Evolutionary conservation across 257 asterid genomes (phyloP).

Genomic region (Echium plantagineum): DNA sequence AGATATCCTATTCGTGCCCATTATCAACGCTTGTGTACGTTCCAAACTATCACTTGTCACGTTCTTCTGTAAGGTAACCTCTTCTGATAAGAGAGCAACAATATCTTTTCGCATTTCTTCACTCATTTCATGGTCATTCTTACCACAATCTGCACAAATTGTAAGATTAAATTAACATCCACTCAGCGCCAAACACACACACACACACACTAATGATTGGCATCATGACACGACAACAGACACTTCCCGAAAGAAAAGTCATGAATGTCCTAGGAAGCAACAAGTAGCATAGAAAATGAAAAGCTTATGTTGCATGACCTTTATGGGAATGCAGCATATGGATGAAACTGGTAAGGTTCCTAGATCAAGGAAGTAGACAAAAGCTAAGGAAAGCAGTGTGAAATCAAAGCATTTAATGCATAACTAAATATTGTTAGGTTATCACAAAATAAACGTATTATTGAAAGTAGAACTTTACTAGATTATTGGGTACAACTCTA

Average conservation of each 20-base stretch:
- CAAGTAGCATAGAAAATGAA: too few species aligned
- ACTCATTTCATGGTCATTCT: constrained; percentile 18
- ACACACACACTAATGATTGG: neutral
- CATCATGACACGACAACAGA: neutral
- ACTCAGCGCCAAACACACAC: neutral
- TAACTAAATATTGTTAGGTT: too few species aligned
- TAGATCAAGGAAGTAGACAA: too few species aligned
- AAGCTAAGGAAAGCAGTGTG: too few species aligned
- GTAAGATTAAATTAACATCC: neutral
- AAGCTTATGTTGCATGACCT: too few species aligned
- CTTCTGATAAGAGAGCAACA: constrained; percentile 20
- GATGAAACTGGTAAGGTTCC: too few species aligned
- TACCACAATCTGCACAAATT: constrained; percentile 18
- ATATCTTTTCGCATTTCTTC: constrained; percentile 28
- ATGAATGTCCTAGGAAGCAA: too few species aligned
- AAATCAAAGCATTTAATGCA: too few species aligned
- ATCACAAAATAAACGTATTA: too few species aligned
- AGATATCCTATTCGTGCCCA: constrained; percentile 18
- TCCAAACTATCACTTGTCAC: constrained; percentile 18
- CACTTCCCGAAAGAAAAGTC: neutral
- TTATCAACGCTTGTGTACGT: constrained; percentile 12
- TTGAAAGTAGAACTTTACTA: too few species aligned
- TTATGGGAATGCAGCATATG: too few species aligned
- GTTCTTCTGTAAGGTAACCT: constrained; percentile 21
- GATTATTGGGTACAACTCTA: too few species aligned